Percentiles rank a stretch among this genome's conserved stretches.
Conservation (phyloP, 176 grass and related monocot species). For the Cenchrus fungigraminus region DNA sequence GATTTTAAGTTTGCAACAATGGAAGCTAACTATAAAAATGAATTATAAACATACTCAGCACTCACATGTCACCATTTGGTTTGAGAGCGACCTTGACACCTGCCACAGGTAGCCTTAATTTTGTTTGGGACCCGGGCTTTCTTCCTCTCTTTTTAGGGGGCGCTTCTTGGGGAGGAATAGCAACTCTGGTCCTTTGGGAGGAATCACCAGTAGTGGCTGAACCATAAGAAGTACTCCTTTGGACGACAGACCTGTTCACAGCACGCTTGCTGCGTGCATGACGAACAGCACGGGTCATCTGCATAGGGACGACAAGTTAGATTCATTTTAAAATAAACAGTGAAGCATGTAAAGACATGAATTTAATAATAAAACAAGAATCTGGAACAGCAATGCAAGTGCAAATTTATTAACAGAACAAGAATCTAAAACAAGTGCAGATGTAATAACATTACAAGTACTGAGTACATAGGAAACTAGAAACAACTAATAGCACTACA, state of each 20-base stretch:
- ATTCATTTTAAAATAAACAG: no score
- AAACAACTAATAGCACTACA: no score
- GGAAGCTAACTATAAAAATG: no score
- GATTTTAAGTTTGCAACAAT: not conserved
- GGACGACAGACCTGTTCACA: not conserved
- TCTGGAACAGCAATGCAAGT: no score
- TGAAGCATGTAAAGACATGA: no score
- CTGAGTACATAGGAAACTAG: no score
- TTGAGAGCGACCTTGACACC: not conserved
- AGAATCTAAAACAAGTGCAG: no score
- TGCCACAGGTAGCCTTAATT: not conserved
- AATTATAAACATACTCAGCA: no score
- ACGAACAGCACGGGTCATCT: not conserved
- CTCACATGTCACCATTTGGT: constrained; percentile 1
- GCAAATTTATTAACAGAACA: no score
- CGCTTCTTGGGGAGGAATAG: not conserved
- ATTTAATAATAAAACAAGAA: no score
- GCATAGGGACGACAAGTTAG: not conserved
- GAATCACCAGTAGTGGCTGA: not conserved
- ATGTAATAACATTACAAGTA: no score
- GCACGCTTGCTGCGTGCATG: not conserved
- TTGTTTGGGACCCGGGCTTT: not conserved
- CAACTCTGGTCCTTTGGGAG: not conserved
- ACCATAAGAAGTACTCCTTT: not conserved
- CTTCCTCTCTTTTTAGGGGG: not conserved